phyloP scores from a whole-genome alignment of 2,329 filamentous ascomycete genomes.

The Phymatotrichopsis omnivora region DNA sequence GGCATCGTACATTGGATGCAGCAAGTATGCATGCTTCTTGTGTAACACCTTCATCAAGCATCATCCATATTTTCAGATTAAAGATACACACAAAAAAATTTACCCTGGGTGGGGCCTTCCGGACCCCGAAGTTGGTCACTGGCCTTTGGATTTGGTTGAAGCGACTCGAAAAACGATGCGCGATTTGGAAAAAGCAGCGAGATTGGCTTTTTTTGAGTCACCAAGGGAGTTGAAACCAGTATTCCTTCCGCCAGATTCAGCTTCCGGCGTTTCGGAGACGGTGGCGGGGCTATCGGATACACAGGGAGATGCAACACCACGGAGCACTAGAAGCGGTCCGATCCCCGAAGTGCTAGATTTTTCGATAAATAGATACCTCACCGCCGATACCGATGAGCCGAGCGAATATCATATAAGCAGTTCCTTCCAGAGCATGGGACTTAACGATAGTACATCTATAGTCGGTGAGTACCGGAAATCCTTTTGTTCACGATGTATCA shows the following conservation, averaged over 20 bases:
- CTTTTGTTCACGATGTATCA: too few relatives aligned
- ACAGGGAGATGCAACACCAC: too few relatives aligned
- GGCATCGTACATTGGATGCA: slow-evolving; percentile 1
- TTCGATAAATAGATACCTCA: slow-evolving; percentile 1
- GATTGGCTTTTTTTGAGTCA: not conserved
- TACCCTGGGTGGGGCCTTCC: slow-evolving; percentile 2
- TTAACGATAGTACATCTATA: not conserved
- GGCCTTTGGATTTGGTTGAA: not conserved
- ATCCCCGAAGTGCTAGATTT: too few relatives aligned
- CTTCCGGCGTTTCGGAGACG: not conserved
- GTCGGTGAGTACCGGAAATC: too few relatives aligned
- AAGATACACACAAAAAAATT: slow-evolving; percentile 1
- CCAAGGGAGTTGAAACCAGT: not conserved
- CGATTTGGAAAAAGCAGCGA: slow-evolving; percentile 4
- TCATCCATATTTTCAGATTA: not conserved
- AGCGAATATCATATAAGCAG: not conserved
- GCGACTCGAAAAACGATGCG: slow-evolving; percentile 3
- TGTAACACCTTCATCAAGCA: slow-evolving; percentile 2
- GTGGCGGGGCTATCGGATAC: not conserved
- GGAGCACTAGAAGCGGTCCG: too few relatives aligned
- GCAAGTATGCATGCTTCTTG: slow-evolving; percentile 1
- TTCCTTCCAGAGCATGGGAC: not conserved
- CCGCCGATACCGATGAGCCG: too few relatives aligned
- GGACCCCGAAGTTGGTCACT: not conserved
- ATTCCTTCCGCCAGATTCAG: not conserved